These are phyloP conservation scores for Phytophthora macrochlamydospora DNA, from an alignment of 352 stramenopile genomes.

Conservation along the genomic window DNA sequence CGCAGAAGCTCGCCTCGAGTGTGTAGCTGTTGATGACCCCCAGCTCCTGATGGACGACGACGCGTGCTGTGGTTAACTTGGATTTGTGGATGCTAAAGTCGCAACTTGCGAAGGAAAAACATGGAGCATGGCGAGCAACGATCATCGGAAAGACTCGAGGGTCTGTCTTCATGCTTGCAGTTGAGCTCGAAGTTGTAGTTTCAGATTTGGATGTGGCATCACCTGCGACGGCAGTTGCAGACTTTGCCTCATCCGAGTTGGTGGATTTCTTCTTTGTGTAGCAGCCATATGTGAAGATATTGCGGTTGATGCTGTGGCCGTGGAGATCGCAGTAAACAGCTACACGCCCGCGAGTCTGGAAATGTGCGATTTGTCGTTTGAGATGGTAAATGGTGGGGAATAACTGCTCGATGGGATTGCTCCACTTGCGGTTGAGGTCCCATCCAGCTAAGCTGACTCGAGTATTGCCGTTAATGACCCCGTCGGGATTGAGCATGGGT, in stretches of 20 bases:
- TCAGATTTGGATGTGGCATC: slow-evolving; percentile 1
- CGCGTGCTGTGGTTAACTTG: slow-evolving; percentile 88
- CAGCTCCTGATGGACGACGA: slow-evolving; percentile 90
- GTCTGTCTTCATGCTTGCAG: slow-evolving; percentile 49
- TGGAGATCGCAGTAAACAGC: slow-evolving; percentile 87
- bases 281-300: slow-evolving; percentile 89
- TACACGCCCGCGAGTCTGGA: slow-evolving; percentile 63
- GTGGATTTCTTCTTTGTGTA: slow-evolving; percentile 47
- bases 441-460: slow-evolving; percentile 85
- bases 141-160: slow-evolving; percentile 84
- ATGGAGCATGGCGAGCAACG: slow-evolving; percentile 65
- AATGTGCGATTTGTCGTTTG: slow-evolving; percentile 70
- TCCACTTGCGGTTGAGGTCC: slow-evolving; percentile 87
- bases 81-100: slow-evolving; percentile 92
- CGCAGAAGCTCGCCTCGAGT: slow-evolving; percentile 91
- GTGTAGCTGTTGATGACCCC: slow-evolving; percentile 89
- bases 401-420: slow-evolving; percentile 74
- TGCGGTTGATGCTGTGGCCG: slow-evolving; percentile 82
- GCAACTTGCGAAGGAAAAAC: slow-evolving; percentile 87
- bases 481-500: slow-evolving; percentile 94
- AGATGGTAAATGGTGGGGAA: slow-evolving; percentile 84
- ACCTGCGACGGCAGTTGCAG: slow-evolving; percentile 5
- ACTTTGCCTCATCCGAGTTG: slow-evolving; percentile 6
- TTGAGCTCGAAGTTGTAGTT: slow-evolving; percentile 1
- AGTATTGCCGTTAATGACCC: slow-evolving; percentile 93